Percentiles rank a stretch among this genome's conserved stretches.
These are phyloP conservation scores for Tylopilus sp. DNA, from an alignment of 768 basidiomycete species.

Conservation along the genomic window DNA sequence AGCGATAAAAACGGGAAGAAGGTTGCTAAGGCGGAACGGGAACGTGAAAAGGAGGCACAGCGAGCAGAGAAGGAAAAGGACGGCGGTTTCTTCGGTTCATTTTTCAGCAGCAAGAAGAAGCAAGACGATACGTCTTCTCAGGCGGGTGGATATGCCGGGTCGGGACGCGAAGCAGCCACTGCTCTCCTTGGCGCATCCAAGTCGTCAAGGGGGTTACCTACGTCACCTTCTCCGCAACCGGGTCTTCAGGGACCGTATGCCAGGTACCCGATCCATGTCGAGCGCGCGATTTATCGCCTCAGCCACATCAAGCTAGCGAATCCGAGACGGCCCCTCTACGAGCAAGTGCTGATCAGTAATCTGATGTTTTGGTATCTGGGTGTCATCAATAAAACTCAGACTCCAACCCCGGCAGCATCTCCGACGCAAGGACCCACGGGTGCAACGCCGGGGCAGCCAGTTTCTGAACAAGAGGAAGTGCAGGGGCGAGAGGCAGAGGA, in stretches of 20 bases:
- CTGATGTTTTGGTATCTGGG: conserved; percentile 99
- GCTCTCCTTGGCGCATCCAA: conserved; percentile 84
- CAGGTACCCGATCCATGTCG: conserved; percentile 97
- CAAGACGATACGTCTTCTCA: conserved; percentile 60
- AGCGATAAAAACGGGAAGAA: conserved; percentile 62
- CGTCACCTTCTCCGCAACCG: conserved; percentile 56
- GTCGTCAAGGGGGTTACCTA: conserved; percentile 62
- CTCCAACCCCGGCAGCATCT: conserved; percentile 35
- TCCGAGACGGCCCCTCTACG: conserved; percentile 91
- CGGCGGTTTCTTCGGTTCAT: conserved; percentile 85
- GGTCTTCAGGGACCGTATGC: conserved; percentile 47
- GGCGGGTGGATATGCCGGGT: conserved; percentile 34
- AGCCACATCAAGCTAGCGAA: conserved; percentile 99
- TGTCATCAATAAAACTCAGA: conserved; percentile 90
- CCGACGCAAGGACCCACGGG: conserved; percentile 29
- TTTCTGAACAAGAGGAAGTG: conserved; percentile 33
- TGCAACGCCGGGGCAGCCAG: conserved; percentile 25
- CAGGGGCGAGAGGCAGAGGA: conserved; percentile 42
- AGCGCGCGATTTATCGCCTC: conserved; percentile 93
- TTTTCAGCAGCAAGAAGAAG: conserved; percentile 88
- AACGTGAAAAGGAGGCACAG: conserved; percentile 46
- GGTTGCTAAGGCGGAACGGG: conserved; percentile 39
- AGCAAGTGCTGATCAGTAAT: conserved; percentile 92
- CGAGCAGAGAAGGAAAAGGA: conserved; percentile 55
- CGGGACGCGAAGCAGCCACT: conserved; percentile 82